phyloP scores from a whole-genome alignment of 805 yeast species.

The Barnettozyma pratensis region DNA sequence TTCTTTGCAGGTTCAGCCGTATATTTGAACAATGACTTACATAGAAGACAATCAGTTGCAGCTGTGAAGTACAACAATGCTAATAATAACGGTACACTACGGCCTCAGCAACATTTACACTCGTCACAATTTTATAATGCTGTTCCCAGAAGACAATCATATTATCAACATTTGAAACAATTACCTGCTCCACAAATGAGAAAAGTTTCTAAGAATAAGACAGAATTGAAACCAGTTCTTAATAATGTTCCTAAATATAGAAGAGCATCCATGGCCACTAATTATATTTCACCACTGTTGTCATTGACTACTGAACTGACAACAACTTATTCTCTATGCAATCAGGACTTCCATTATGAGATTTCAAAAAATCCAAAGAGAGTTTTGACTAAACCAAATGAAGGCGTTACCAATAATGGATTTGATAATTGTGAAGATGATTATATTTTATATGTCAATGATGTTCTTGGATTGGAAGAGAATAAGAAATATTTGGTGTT shows the following conservation, averaged over 20 bases:
- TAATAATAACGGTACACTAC: slow-evolving; percentile 10
- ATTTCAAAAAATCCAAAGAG: slow-evolving; percentile 85
- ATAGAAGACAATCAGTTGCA: slow-evolving; percentile 34
- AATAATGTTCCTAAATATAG: slow-evolving; percentile 66
- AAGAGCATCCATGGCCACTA: slow-evolving; percentile 59
- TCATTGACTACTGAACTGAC: slow-evolving; percentile 76
- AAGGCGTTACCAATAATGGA: slow-evolving; percentile 76
- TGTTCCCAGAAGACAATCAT: slow-evolving; percentile 19
- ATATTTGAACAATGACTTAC: slow-evolving; percentile 23
- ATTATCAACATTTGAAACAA: slow-evolving; percentile 28
- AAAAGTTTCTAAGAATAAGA: slow-evolving; percentile 31
- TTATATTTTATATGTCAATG: slow-evolving; percentile 91
- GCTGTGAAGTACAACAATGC: slow-evolving; percentile 19
- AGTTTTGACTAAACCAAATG: slow-evolving; percentile 88
- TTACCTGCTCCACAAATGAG: slow-evolving; percentile 45
- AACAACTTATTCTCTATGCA: slow-evolving; percentile 79
- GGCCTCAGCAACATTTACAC: slow-evolving; percentile 12
- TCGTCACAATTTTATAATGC: slow-evolving; percentile 7
- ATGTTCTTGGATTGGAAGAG: slow-evolving; percentile 80
- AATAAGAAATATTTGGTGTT: slow-evolving; percentile 83
- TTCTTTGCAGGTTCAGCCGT: slow-evolving; percentile 25
- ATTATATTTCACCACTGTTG: slow-evolving; percentile 69
- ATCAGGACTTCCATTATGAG: slow-evolving; percentile 78
- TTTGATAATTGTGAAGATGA: slow-evolving; percentile 85
- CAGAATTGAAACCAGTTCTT: slow-evolving; percentile 56